phyloP scores from a whole-genome alignment of 805 yeast species.

The Candida lessepsii region DNA sequence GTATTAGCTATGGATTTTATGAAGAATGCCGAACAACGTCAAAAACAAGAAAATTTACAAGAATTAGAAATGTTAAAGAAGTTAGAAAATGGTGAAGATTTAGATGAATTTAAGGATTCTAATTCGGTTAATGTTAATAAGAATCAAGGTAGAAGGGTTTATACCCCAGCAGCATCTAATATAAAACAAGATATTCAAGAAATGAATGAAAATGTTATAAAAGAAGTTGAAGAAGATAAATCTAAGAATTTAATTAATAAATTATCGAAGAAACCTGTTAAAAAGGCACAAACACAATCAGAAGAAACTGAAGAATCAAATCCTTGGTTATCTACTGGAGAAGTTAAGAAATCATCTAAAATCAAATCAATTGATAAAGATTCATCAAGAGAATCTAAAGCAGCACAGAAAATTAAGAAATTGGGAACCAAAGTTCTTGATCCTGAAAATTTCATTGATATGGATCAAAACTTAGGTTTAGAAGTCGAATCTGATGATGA shows the following conservation, averaged over 20 bases:
- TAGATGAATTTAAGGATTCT: constrained; percentile 37
- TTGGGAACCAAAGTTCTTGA: constrained; percentile 29
- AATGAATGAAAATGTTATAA: constrained; percentile 31
- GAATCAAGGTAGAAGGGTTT: constrained; percentile 79
- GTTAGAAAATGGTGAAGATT: constrained; percentile 42
- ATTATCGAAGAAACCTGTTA: constrained; percentile 22
- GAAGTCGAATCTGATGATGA: constrained; percentile 24
- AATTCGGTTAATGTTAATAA: constrained; percentile 48
- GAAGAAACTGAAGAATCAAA: constrained; percentile 19
- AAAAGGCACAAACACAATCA: constrained; percentile 7
- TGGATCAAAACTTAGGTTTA: constrained; percentile 50
- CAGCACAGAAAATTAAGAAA: constrained; percentile 42
- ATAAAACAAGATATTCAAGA: constrained; percentile 37
- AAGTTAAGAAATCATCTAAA: constrained; percentile 30
- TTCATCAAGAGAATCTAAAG: constrained; percentile 37
- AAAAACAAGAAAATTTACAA: constrained; percentile 56
- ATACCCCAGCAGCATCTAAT: constrained; percentile 61
- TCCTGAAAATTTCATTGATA: constrained; percentile 45
- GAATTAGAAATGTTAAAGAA: constrained; percentile 50
- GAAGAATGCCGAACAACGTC: constrained; percentile 81
- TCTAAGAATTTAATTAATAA: constrained; percentile 45
- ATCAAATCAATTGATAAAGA: constrained; percentile 31
- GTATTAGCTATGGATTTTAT: constrained; percentile 93
- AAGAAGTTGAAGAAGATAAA: constrained; percentile 53
- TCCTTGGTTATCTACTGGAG: constrained; percentile 36